Evolutionary conservation across 2,329 filamentous ascomycete genomes (phyloP).

Genomic region (Exophiala calicioides): DNA sequence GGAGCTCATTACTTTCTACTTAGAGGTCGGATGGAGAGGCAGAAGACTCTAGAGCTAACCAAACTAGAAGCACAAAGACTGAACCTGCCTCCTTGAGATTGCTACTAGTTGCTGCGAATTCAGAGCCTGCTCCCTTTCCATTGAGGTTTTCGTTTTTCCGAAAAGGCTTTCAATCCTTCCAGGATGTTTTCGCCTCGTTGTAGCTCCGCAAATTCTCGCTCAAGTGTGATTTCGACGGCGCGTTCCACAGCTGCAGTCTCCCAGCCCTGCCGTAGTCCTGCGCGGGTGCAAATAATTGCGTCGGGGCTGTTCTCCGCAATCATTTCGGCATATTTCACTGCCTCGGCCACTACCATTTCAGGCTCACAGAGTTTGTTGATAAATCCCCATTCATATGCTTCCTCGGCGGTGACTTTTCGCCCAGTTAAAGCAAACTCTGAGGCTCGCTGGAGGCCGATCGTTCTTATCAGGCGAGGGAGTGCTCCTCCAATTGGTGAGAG

Average conservation of each 20-base stretch:
- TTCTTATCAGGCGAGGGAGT: slow-evolving; percentile 65
- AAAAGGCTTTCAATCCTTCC: slow-evolving; percentile 73
- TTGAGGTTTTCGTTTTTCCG: slow-evolving; percentile 68
- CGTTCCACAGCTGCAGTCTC: slow-evolving; percentile 66
- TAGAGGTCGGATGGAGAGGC: too few species aligned
- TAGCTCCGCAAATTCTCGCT: slow-evolving; percentile 49
- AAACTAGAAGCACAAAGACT: too few species aligned
- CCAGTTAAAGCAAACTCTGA: slow-evolving; percentile 72
- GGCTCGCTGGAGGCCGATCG: slow-evolving; percentile 66
- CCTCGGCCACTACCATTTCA: slow-evolving; percentile 34
- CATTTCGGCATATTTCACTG: slow-evolving; percentile 60
- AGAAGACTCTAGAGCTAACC: too few species aligned
- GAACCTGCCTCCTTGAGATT: too few species aligned
- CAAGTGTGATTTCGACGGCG: slow-evolving; percentile 62
- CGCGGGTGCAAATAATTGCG: slow-evolving; percentile 68
- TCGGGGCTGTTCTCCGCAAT: slow-evolving; percentile 72
- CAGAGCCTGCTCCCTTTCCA: slow-evolving; percentile 51
- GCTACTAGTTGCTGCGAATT: too few species aligned
- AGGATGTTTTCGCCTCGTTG: slow-evolving; percentile 62
- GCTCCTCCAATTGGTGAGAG: slow-evolving; percentile 71
- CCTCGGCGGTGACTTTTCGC: slow-evolving; percentile 56
- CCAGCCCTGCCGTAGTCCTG: slow-evolving; percentile 71
- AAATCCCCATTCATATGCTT: slow-evolving; percentile 66
- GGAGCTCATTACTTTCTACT: too few species aligned
- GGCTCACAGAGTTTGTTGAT: slow-evolving; percentile 54